Conservation (phyloP, 805 yeast species). For the Kuraishia piskuri region DNA sequence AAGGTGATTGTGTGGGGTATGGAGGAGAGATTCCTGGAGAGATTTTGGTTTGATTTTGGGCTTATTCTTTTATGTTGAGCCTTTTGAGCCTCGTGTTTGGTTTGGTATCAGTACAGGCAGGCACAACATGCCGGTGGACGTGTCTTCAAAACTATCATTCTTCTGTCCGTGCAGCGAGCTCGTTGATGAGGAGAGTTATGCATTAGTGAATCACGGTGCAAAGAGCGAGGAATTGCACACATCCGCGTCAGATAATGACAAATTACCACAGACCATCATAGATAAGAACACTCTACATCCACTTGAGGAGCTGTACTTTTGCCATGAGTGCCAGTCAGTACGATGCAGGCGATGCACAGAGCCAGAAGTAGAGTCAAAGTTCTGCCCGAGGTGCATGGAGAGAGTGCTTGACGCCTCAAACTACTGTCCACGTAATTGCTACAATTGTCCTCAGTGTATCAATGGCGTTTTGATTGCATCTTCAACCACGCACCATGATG, state of each 20-base stretch:
- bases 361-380: slow-evolving; percentile 12
- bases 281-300: slow-evolving; percentile 12
- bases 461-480: slow-evolving; percentile 9
- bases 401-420: slow-evolving; percentile 4
- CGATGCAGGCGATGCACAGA: slow-evolving; percentile 20
- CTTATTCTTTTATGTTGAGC: neutral
- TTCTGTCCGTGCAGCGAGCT: slow-evolving; percentile 4
- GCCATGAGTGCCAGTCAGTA: slow-evolving; percentile 17
- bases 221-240: neutral
- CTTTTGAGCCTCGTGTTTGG: neutral
- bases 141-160: too few species aligned
- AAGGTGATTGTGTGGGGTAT: neutral
- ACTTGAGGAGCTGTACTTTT: slow-evolving; percentile 14
- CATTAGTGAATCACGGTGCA: neutral
- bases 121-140: too few species aligned
- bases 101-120: neutral
- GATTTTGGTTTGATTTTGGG: neutral
- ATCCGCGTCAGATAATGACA: neutral
- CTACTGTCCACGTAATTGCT: slow-evolving; percentile 23
- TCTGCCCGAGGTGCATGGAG: slow-evolving; percentile 20
- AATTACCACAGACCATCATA: neutral
- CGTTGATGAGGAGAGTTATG: neutral
- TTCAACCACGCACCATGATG: slow-evolving; percentile 9
- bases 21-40: too few species aligned
- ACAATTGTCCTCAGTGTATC: slow-evolving; percentile 24